Evolutionary conservation across 2,329 filamentous ascomycete genomes (phyloP).

Genomic region (Trichoderma asperellum): DNA sequence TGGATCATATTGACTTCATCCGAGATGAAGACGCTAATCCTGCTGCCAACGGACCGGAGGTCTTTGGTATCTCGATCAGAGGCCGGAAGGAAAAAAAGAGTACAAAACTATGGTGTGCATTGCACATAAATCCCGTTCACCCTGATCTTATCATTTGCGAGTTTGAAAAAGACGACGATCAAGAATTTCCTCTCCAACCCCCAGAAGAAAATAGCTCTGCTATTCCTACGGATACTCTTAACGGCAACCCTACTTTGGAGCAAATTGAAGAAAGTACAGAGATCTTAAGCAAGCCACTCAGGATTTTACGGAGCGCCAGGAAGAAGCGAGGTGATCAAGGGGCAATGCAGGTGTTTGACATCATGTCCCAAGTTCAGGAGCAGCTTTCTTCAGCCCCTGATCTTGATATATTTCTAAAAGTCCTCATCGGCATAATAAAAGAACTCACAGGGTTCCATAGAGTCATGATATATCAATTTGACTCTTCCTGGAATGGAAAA

Average conservation of each 20-base stretch:
- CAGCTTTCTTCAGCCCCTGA: slow-evolving; percentile 74
- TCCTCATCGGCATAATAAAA: slow-evolving; percentile 82
- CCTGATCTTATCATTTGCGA: slow-evolving; percentile 80
- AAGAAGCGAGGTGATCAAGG: slow-evolving; percentile 77
- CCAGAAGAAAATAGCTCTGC: slow-evolving; percentile 51
- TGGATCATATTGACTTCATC: slow-evolving; percentile 88
- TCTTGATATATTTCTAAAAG: slow-evolving; percentile 75
- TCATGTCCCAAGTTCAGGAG: slow-evolving; percentile 89
- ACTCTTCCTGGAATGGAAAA: slow-evolving; percentile 77
- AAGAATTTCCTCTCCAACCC: slow-evolving; percentile 68
- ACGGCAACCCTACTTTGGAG: slow-evolving; percentile 71
- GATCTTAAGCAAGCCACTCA: slow-evolving; percentile 74
- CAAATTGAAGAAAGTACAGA: slow-evolving; percentile 77
- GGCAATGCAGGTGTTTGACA: slow-evolving; percentile 88
- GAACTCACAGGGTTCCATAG: slow-evolving; percentile 90
- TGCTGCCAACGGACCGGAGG: slow-evolving; percentile 76
- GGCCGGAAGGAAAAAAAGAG: slow-evolving; percentile 54
- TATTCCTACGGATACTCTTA: slow-evolving; percentile 73
- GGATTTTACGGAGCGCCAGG: slow-evolving; percentile 74
- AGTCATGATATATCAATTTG: slow-evolving; percentile 93
- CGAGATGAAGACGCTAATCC: slow-evolving; percentile 80
- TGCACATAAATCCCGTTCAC: slow-evolving; percentile 73
- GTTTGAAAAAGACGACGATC: slow-evolving; percentile 83
- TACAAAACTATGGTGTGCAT: slow-evolving; percentile 82
- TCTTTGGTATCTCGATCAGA: slow-evolving; percentile 79